phyloP scores from a whole-genome alignment of 495 filamentous ascomycete species.

The Aspergillus indologenus region DNA sequence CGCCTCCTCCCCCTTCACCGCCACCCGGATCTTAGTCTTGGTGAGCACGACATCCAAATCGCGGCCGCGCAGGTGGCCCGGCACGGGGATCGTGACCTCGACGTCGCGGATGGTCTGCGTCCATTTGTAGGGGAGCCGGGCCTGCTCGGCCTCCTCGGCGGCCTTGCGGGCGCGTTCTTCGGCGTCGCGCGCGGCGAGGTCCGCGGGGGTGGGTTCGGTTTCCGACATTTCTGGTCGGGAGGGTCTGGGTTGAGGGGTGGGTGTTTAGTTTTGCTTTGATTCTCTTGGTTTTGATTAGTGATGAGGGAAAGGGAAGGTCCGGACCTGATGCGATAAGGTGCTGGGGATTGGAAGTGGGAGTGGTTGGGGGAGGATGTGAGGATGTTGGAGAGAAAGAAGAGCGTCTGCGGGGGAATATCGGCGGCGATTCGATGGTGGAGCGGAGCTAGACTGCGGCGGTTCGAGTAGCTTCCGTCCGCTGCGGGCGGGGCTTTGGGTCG shows the following conservation, averaged over 20 bases:
- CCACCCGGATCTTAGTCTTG: slow-evolving; percentile 73
- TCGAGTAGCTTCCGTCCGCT: slow-evolving; percentile 5
- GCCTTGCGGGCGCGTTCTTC: slow-evolving; percentile 67
- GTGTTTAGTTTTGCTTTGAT: neutral
- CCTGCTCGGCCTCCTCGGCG: slow-evolving; percentile 84
- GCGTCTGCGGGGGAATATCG: neutral
- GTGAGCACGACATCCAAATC: slow-evolving; percentile 83
- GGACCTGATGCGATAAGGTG: no score
- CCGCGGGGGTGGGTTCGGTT: slow-evolving; percentile 49
- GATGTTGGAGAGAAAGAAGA: neutral
- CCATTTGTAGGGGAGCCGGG: slow-evolving; percentile 94
- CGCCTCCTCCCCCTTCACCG: slow-evolving; percentile 82
- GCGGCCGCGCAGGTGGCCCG: slow-evolving; percentile 75
- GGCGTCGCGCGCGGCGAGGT: slow-evolving; percentile 46
- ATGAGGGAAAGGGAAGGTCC: no score
- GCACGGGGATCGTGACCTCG: slow-evolving; percentile 73
- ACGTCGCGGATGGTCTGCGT: slow-evolving; percentile 91
- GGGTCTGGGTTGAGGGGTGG: neutral
- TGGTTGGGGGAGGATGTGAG: neutral
- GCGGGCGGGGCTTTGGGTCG: neutral
- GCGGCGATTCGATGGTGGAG: neutral
- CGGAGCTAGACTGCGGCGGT: neutral
- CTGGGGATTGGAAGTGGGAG: neutral
- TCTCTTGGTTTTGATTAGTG: no score
- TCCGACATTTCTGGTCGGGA: slow-evolving; percentile 19